Percentiles rank a stretch among this genome's conserved stretches.
Conservation (phyloP, 2,329 filamentous ascomycete genomes). For the Decorospora gaudefroyi region DNA sequence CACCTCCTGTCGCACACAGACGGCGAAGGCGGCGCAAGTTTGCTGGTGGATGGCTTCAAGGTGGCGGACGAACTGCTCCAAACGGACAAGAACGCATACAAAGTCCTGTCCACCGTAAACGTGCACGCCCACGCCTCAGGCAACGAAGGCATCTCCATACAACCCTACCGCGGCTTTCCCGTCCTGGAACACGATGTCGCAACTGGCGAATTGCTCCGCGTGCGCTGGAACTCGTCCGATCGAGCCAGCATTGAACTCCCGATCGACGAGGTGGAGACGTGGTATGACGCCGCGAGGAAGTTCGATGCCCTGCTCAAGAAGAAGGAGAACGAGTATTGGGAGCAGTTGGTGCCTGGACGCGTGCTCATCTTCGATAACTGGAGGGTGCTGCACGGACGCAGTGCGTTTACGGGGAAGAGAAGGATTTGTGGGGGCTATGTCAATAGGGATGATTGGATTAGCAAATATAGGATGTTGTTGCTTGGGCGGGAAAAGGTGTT, state of each 20-base stretch:
- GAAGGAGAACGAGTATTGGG: conserved; percentile 72
- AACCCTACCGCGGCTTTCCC: conserved; percentile 70
- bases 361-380: conserved; percentile 96
- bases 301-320: conserved; percentile 73
- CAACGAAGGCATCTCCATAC: conserved; percentile 79
- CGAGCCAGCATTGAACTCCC: conserved; percentile 69
- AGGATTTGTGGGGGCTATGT: conserved; percentile 86
- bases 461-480: conserved; percentile 27
- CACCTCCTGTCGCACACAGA: conserved; percentile 82
- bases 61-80: conserved; percentile 65
- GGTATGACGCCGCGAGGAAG: conserved; percentile 79
- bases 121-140: conserved; percentile 84
- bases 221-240: conserved; percentile 95
- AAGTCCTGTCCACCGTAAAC: conserved; percentile 59
- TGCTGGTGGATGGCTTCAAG: conserved; percentile 85
- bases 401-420: conserved; percentile 78
- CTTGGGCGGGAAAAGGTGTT: conserved; percentile 23
- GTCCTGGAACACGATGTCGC: conserved; percentile 67
- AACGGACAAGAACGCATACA: conserved; percentile 62
- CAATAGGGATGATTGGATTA: conserved; percentile 37
- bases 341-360: conserved; percentile 77
- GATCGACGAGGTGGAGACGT: conserved; percentile 58
- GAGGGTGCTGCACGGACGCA: conserved; percentile 86
- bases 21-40: conserved; percentile 71
- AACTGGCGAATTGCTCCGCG: conserved; percentile 58